These are phyloP conservation scores for Flaveria robusta DNA, from an alignment of 129 eudicot genomes.

Conservation along the genomic window DNA sequence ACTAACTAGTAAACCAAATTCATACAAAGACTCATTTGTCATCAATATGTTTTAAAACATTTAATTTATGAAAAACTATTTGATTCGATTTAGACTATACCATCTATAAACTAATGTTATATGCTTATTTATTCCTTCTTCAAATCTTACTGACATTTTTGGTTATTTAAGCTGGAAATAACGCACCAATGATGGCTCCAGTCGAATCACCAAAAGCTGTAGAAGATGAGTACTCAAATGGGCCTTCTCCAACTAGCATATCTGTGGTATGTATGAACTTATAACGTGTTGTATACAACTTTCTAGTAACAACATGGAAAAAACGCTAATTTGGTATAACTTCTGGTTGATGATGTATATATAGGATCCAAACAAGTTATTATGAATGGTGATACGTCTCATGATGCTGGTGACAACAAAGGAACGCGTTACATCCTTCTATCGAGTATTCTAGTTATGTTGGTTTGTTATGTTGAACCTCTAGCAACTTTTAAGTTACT, in stretches of 20 bases:
- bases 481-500: constrained; percentile 9
- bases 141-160: not conserved
- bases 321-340: not conserved
- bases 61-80: too few relatives aligned
- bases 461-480: too few relatives aligned
- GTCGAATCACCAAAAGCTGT: constrained; percentile 20
- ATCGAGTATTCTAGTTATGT: not conserved
- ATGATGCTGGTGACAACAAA: constrained; percentile 9
- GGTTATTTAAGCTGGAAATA: constrained; percentile 15
- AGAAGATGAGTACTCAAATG: constrained; percentile 17
- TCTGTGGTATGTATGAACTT: constrained; percentile 14
- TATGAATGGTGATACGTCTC: constrained; percentile 30
- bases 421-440: constrained; percentile 8
- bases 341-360: not conserved
- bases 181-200: constrained; percentile 36
- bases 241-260: constrained; percentile 26
- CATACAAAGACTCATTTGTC: not conserved
- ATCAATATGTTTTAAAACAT: too few relatives aligned
- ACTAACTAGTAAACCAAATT: too few relatives aligned
- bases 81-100: too few relatives aligned
- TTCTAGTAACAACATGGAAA: not conserved
- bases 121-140: not conserved
- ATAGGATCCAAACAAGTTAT: constrained; percentile 40
- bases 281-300: not conserved
- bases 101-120: not conserved